Conservation (phyloP, 306 rosid genomes). For the Quercus rubra region DNA sequence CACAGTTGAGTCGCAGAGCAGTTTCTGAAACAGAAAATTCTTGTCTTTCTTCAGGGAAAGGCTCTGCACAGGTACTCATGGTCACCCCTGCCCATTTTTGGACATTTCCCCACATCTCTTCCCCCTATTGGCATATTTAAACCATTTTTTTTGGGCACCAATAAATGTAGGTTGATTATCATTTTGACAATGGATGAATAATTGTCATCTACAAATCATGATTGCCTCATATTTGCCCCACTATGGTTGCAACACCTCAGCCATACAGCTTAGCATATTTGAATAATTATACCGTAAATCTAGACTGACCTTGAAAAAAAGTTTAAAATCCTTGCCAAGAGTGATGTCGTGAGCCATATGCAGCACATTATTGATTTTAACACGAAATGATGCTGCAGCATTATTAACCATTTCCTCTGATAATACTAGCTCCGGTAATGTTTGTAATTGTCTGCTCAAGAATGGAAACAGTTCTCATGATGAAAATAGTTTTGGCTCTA, state of each 20-base stretch:
- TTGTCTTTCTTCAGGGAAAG: not conserved
- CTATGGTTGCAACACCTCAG: constrained; percentile 15
- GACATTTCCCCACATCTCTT: not conserved
- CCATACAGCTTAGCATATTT: not conserved
- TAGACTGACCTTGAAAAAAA: constrained; percentile 78
- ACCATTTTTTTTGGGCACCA: not conserved
- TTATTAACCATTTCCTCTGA: constrained; percentile 93
- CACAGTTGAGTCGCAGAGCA: no score
- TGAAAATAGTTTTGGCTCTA: constrained; percentile 12
- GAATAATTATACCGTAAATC: not conserved
- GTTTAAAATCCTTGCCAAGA: constrained; percentile 84
- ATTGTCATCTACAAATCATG: not conserved
- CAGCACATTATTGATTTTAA: constrained; percentile 69
- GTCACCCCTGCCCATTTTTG: not conserved
- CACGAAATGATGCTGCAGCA: constrained; percentile 92
- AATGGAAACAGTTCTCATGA: constrained; percentile 11
- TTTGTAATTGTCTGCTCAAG: constrained; percentile 56
- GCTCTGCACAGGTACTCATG: constrained; percentile 5
- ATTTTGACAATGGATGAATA: not conserved
- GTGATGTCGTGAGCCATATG: constrained; percentile 95
- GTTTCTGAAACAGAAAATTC: not conserved
- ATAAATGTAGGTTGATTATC: not conserved
- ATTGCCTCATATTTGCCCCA: not conserved
- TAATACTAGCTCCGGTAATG: constrained; percentile 74
- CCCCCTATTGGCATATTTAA: not conserved